These are phyloP conservation scores for Plasmodium ovale DNA, from an alignment of 169 alveolate species.

Conservation along the genomic window DNA sequence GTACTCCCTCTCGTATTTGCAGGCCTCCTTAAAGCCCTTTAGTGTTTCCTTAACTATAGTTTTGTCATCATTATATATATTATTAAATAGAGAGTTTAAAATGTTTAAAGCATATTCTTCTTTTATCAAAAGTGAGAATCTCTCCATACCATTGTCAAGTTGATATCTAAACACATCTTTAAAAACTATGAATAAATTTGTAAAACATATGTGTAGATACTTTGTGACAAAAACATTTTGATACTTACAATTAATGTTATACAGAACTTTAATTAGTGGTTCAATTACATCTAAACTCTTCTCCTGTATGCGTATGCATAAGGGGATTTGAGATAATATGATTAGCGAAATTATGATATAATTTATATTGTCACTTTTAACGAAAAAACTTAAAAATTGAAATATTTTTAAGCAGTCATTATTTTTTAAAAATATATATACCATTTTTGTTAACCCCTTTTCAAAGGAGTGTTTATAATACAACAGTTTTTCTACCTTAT, in stretches of 20 bases:
- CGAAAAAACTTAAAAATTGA: slow-evolving; percentile 21
- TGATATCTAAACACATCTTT: slow-evolving; percentile 31
- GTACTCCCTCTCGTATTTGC: slow-evolving; percentile 19
- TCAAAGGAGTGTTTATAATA: slow-evolving; percentile 70
- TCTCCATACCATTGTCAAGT: slow-evolving; percentile 5
- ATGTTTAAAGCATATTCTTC: slow-evolving; percentile 50
- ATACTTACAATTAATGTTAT: slow-evolving; percentile 26
- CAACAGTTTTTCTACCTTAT: slow-evolving; percentile 43
- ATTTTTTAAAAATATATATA: slow-evolving; percentile 53
- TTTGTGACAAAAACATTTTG: slow-evolving; percentile 34
- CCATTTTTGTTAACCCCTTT: slow-evolving; percentile 46
- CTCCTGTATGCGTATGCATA: slow-evolving; percentile 13
- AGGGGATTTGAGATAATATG: slow-evolving; percentile 40
- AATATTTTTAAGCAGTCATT: slow-evolving; percentile 33
- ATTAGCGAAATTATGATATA: slow-evolving; percentile 53
- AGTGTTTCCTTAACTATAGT: slow-evolving; percentile 33
- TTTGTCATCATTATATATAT: slow-evolving; percentile 23
- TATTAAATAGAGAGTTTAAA: slow-evolving; percentile 49
- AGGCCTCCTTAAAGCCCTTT: slow-evolving; percentile 62
- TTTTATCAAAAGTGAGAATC: slow-evolving; percentile 23
- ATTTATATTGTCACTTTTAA: slow-evolving; percentile 43
- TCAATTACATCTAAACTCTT: slow-evolving; percentile 42
- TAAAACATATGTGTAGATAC: slow-evolving; percentile 50
- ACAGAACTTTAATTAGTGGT: slow-evolving; percentile 16
- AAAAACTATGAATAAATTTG: slow-evolving; percentile 50